A percentile compares a stretch with the other conserved stretches of the same genome.
Conservation (phyloP, 257 asterid species). For the Jacaranda mimosifolia region DNA sequence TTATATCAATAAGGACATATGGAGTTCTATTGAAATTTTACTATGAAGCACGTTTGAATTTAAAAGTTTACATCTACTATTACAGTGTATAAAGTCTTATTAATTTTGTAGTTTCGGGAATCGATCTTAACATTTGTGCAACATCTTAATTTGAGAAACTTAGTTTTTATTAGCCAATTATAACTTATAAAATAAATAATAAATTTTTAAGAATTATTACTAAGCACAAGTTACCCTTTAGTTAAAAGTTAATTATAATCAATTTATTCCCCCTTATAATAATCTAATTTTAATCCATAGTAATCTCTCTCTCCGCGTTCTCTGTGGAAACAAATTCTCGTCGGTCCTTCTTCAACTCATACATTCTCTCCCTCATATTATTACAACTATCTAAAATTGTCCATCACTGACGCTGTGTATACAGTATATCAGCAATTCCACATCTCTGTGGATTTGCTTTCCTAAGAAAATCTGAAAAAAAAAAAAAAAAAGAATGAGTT, state of each 20-base stretch:
- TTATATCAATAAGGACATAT: no score
- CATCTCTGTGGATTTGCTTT: conserved; percentile 18
- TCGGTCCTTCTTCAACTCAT: conserved; percentile 32
- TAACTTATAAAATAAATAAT: no score
- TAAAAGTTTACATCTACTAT: no score
- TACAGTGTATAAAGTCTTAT: no score
- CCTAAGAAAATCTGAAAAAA: not conserved
- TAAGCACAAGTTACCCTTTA: no score
- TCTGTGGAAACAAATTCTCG: conserved; percentile 40
- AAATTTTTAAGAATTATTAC: no score
- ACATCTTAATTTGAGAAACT: no score
- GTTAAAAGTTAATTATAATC: not conserved
- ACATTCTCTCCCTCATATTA: conserved; percentile 4
- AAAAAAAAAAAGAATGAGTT: not conserved
- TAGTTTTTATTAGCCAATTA: no score
- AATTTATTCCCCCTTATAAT: not conserved
- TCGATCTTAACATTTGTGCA: no score
- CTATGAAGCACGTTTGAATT: no score
- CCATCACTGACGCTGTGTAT: conserved; percentile 13
- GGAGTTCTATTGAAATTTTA: no score
- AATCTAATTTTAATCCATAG: conserved; percentile 14
- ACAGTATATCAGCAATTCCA: conserved; percentile 28
- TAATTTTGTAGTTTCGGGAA: no score
- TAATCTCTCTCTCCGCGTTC: conserved; percentile 14
- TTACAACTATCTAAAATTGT: conserved; percentile 23